These are phyloP conservation scores for Kandelia obovata DNA, from an alignment of 345 rosid genomes.

Conservation along the genomic window DNA sequence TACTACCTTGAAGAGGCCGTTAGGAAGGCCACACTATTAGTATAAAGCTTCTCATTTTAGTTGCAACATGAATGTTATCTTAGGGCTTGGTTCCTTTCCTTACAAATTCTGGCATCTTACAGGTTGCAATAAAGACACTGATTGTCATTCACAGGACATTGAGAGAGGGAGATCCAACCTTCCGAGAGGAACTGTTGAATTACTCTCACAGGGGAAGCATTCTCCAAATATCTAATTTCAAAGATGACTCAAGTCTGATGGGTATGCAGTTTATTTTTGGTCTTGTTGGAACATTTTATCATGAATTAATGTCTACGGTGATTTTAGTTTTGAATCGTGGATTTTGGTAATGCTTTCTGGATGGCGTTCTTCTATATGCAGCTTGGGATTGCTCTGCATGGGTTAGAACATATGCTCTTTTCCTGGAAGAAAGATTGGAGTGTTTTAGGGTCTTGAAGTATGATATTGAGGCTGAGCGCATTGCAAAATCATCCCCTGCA, in stretches of 20 bases:
- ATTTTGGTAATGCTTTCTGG: neutral
- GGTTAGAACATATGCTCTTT: conserved; percentile 85
- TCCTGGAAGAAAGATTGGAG: conserved; percentile 85
- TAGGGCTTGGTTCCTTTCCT: too few species aligned
- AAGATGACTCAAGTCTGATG: conserved; percentile 87
- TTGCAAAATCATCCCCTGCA: conserved; percentile 54
- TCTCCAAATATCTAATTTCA: conserved; percentile 86
- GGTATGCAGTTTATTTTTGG: conserved; percentile 34
- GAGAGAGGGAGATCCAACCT: conserved; percentile 95
- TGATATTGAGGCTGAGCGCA: conserved; percentile 80
- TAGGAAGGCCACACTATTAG: too few species aligned
- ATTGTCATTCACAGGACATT: conserved; percentile 94
- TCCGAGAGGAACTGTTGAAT: conserved; percentile 78
- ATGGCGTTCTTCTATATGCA: conserved; percentile 20
- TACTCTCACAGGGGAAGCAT: conserved; percentile 70
- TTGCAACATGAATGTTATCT: too few species aligned
- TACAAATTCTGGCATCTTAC: conserved; percentile 1
- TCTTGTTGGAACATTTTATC: neutral
- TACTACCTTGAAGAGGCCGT: too few species aligned
- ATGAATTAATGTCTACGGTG: neutral
- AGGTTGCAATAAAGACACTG: conserved; percentile 91
- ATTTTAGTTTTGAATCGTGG: neutral
- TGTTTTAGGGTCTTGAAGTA: conserved; percentile 75
- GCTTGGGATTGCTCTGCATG: conserved; percentile 99
- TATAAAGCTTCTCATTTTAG: too few species aligned